Evolutionary conservation across 2,329 filamentous ascomycete species (phyloP).

Genomic region (Paraconiothyrium brasiliense): DNA sequence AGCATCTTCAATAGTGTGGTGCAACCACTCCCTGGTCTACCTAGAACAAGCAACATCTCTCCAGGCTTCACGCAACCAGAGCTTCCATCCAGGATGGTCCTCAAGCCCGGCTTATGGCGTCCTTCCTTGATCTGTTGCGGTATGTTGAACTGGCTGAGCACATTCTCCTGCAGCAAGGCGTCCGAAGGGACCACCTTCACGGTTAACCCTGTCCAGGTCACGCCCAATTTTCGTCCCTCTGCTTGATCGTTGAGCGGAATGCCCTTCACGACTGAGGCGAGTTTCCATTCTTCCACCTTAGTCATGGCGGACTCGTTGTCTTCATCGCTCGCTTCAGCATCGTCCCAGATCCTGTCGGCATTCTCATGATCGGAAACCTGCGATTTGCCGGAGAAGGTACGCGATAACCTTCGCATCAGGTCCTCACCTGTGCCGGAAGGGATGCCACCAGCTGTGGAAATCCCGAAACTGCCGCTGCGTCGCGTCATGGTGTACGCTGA

Average conservation of each 20-base stretch:
- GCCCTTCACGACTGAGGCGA: conserved; percentile 18
- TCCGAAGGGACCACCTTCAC: conserved; percentile 27
- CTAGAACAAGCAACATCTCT: conserved; percentile 53
- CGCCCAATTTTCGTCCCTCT: conserved; percentile 14
- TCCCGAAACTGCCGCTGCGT: conserved; percentile 4
- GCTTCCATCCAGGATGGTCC: conserved; percentile 64
- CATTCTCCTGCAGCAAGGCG: conserved; percentile 29
- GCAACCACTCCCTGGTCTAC: conserved; percentile 63
- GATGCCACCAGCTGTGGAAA: not conserved
- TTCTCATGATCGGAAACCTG: not conserved
- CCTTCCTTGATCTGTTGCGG: conserved; percentile 23
- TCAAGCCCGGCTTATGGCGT: conserved; percentile 21
- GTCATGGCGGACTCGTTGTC: conserved; percentile 11
- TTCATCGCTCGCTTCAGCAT: conserved; percentile 1
- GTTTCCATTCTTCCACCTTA: conserved; percentile 14
- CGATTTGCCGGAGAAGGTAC: conserved; percentile 5
- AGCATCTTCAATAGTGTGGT: conserved; percentile 47
- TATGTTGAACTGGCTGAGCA: conserved; percentile 29
- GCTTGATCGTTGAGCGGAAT: conserved; percentile 10
- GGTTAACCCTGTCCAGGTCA: conserved; percentile 28
- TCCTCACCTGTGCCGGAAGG: conserved; percentile 9
- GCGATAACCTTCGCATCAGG: conserved; percentile 4
- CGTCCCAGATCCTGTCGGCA: not conserved
- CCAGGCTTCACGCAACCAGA: conserved; percentile 66
- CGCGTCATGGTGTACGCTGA: conserved; percentile 7